Evolutionary conservation across 2,329 filamentous ascomycete species (phyloP).

Genomic region (Alternaria arborescens): DNA sequence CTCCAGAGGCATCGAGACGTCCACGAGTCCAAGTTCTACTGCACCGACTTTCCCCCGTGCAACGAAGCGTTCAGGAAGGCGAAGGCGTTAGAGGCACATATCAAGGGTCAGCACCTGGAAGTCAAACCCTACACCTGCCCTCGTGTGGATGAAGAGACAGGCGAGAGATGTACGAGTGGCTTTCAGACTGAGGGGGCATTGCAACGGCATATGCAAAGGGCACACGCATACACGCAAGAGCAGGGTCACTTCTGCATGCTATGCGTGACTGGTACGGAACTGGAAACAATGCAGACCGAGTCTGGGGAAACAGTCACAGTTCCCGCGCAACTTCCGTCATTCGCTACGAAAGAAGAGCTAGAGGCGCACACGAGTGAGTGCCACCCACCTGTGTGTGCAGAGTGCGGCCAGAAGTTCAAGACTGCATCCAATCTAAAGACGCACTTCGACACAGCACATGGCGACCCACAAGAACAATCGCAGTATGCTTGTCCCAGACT

Average conservation of each 20-base stretch:
- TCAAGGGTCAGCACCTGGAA: constrained; percentile 77
- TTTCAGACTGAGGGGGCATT: constrained; percentile 79
- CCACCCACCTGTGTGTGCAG: constrained; percentile 76
- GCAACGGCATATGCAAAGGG: constrained; percentile 72
- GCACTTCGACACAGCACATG: constrained; percentile 81
- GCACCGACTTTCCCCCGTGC: constrained; percentile 74
- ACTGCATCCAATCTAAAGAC: constrained; percentile 62
- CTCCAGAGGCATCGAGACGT: constrained; percentile 80
- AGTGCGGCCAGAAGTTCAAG: constrained; percentile 74
- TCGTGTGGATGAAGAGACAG: constrained; percentile 62
- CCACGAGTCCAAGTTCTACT: constrained; percentile 80
- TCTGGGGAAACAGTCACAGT: not conserved
- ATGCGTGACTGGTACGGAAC: constrained; percentile 60
- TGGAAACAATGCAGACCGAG: constrained; percentile 40
- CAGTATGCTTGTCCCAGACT: constrained; percentile 71
- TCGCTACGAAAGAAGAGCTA: constrained; percentile 75
- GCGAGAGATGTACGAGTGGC: constrained; percentile 67
- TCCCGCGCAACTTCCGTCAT: constrained; percentile 51
- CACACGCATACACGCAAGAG: constrained; percentile 68
- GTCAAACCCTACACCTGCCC: constrained; percentile 76
- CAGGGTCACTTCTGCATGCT: constrained; percentile 77
- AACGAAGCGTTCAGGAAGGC: constrained; percentile 85
- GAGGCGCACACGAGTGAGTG: constrained; percentile 75
- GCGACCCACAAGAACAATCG: constrained; percentile 47
- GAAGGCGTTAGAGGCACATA: constrained; percentile 83